Conservation (phyloP, 2,329 filamentous ascomycete species). For the Pseudogymnoascus sp. region DNA sequence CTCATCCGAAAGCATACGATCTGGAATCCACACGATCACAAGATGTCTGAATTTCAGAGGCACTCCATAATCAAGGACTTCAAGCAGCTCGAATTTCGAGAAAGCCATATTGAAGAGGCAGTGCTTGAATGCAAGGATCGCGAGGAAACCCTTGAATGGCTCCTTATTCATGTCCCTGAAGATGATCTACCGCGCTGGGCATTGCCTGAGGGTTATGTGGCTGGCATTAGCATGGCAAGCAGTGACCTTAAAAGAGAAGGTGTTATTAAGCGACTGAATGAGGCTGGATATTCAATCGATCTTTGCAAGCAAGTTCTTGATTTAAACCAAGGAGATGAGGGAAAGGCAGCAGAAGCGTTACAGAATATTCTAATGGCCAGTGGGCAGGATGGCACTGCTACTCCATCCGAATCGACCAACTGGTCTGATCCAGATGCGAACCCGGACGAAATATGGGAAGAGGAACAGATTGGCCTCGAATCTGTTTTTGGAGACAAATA, state of each 20-base stretch:
- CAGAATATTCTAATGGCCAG: conserved; percentile 59
- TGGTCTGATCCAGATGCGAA: conserved; percentile 36
- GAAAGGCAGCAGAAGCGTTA: conserved; percentile 66
- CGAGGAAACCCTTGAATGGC: conserved; percentile 91
- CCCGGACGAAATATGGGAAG: conserved; percentile 66
- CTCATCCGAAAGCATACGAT: conserved; percentile 68
- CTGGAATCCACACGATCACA: conserved; percentile 77
- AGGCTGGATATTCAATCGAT: conserved; percentile 78
- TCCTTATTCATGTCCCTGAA: conserved; percentile 92
- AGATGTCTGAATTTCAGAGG: conserved; percentile 51
- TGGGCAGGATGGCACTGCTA: conserved; percentile 27
- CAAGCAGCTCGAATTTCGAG: conserved; percentile 72
- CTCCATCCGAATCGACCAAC: conserved; percentile 29
- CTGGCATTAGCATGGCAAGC: conserved; percentile 78
- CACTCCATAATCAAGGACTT: conserved; percentile 63
- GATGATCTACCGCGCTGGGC: conserved; percentile 93
- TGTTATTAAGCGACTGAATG: conserved; percentile 70
- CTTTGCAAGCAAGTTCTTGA: conserved; percentile 74
- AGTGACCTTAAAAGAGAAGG: conserved; percentile 74
- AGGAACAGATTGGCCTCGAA: conserved; percentile 75
- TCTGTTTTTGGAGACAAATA: conserved; percentile 78
- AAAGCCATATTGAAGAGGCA: conserved; percentile 82
- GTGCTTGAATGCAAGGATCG: conserved; percentile 79
- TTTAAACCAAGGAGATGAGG: conserved; percentile 62
- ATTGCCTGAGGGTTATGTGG: conserved; percentile 82